Conservation (phyloP, 2,329 filamentous ascomycete genomes). For the Ophiostoma australiae region DNA sequence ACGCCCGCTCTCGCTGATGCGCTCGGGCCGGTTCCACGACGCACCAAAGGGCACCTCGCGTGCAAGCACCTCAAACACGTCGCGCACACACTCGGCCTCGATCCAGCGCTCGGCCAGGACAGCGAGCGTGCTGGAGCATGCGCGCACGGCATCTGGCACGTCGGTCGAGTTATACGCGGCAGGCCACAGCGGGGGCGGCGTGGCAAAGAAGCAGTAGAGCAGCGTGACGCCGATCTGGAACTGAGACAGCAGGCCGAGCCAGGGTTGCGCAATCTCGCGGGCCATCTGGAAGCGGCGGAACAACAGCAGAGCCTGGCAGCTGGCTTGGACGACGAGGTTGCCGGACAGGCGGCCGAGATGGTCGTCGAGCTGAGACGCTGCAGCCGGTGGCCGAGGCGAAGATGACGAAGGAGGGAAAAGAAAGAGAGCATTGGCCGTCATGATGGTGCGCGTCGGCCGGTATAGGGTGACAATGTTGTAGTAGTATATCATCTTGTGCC, state of each 20-base stretch:
- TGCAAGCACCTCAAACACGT: constrained; percentile 36
- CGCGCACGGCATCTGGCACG: constrained; percentile 35
- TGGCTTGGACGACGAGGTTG: constrained; percentile 31
- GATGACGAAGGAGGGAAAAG: neutral
- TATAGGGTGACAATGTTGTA: constrained; percentile 33
- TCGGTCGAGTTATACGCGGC: constrained; percentile 32
- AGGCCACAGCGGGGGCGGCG: constrained; percentile 32
- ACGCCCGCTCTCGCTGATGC: constrained; percentile 20
- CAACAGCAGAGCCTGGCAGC: constrained; percentile 32
- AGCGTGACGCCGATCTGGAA: constrained; percentile 37
- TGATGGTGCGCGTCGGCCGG: constrained; percentile 28
- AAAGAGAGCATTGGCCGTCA: neutral
- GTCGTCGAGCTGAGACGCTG: neutral
- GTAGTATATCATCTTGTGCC: constrained; percentile 34
- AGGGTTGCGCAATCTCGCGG: constrained; percentile 30
- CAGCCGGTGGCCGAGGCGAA: neutral
- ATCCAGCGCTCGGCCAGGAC: constrained; percentile 37
- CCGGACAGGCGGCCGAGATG: constrained; percentile 28
- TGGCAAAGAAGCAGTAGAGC: constrained; percentile 37
- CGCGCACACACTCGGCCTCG: constrained; percentile 34
- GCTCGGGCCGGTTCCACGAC: constrained; percentile 19
- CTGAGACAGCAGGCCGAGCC: constrained; percentile 32
- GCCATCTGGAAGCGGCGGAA: constrained; percentile 34
- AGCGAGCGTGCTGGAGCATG: constrained; percentile 36
- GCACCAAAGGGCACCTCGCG: constrained; percentile 28